Conservation (phyloP, 305 asterid species). For the Plantago lanceolata region DNA sequence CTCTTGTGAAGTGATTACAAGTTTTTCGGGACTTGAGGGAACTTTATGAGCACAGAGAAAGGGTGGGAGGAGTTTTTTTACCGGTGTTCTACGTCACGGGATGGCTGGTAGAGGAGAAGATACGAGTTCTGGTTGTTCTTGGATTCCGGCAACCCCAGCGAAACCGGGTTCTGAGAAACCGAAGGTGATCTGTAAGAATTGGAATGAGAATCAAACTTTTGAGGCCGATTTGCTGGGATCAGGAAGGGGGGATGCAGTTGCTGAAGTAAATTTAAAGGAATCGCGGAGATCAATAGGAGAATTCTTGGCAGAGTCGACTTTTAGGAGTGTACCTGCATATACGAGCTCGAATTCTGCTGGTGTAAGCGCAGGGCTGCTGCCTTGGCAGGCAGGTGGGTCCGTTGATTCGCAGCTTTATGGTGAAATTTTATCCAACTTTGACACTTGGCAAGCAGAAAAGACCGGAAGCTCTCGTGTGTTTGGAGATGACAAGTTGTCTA, state of each 20-base stretch:
- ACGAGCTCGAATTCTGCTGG: constrained; percentile 21
- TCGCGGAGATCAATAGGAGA: constrained; percentile 17
- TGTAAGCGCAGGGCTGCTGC: constrained; percentile 10
- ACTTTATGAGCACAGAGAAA: not conserved
- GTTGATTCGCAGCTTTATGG: constrained; percentile 15
- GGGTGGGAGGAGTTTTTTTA: constrained; percentile 20
- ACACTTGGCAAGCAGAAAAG: constrained; percentile 26
- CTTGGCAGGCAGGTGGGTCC: constrained; percentile 19
- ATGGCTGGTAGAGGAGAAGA: constrained; percentile 52
- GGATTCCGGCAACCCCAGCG: constrained; percentile 67
- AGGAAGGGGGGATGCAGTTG: constrained; percentile 18
- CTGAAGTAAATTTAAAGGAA: constrained; percentile 25
- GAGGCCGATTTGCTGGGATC: constrained; percentile 22
- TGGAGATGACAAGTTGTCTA: constrained; percentile 18
- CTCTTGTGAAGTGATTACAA: constrained; percentile 13
- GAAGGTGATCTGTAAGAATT: constrained; percentile 38
- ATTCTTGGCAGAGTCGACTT: constrained; percentile 25
- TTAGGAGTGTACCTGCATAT: constrained; percentile 30
- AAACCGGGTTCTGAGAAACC: constrained; percentile 36
- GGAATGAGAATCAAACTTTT: constrained; percentile 25
- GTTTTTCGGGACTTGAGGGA: not conserved
- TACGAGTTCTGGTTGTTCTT: constrained; percentile 31
- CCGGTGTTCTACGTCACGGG: constrained; percentile 29
- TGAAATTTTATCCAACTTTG: constrained; percentile 21
- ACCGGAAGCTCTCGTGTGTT: constrained; percentile 19